Base-by-base conservation (phyloP, 176 grass and related monocot genomes). In the Carex kokanica region DNA sequence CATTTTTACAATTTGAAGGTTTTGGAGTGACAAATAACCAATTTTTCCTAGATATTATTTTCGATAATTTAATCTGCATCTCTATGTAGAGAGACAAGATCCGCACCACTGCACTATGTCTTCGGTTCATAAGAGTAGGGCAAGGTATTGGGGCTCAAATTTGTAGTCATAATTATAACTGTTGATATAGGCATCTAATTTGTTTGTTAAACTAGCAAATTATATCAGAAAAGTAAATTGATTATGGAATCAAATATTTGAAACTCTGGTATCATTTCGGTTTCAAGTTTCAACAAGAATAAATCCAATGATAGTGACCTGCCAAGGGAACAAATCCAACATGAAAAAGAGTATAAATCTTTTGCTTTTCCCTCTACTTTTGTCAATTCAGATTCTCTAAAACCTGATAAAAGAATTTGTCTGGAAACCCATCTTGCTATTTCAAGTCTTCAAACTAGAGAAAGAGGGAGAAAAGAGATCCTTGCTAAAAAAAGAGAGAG, bases 261-360 rank as follows among this genome's bases (percentile, higher is more conserved):
- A 47, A 82, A 25, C 3, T 67, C 61, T 32, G 15, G 38, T 13
- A 41, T 61, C 78, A 40, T 81, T 62, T 81, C 53, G 57, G 51
- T 62, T 41, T 16, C 80, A 66, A 2, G 51, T 62, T 41, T 9
- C 80, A 66, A 2, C 14, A 49, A 64, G 18, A 66, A 66, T 52
- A n/a, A n/a, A n/a, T n/a, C n/a, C 40, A 81, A 9, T 51, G 56
- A 81, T 32, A 51, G 13, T 49, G 41, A 51, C 80, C 21, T 82
- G n/a, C 21, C 80, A 43, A 87, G 49, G 18, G 78, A 81, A 27
- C 74, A 88, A 83, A 58, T 62, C 75, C 74, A 79, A 81, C 83
- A 63, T 81, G 52, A 60, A 84, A 84, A 88, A 78, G 81, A 51
- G 69, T 51, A 23, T 64, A 78, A 20, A 84, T 21, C 78, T 68